phyloP scores from a whole-genome alignment of 2,329 filamentous ascomycete genomes.

The Trichoderma endophyticum region DNA sequence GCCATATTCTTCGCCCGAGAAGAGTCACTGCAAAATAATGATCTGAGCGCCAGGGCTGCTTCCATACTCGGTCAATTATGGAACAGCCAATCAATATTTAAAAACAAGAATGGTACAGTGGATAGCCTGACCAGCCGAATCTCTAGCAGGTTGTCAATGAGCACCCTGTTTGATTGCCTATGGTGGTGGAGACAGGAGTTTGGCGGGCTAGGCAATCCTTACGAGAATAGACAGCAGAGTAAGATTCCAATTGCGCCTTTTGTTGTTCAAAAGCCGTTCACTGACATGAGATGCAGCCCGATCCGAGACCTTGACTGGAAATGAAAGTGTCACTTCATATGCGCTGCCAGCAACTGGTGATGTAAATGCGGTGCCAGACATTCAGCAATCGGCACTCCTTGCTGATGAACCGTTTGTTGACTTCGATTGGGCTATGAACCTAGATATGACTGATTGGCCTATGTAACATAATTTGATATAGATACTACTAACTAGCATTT shows the following conservation, averaged over 20 bases:
- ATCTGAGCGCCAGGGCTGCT: slow-evolving; percentile 49
- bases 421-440: slow-evolving; percentile 4
- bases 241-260: background rate
- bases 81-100: slow-evolving; percentile 34
- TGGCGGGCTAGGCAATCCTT: slow-evolving; percentile 22
- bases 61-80: slow-evolving; percentile 54
- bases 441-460: slow-evolving; percentile 3
- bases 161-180: slow-evolving; percentile 52
- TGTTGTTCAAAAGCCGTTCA: too few relatives aligned
- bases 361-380: background rate
- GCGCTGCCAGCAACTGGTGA: background rate
- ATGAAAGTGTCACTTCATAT: background rate
- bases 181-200: slow-evolving; percentile 54
- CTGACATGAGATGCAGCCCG: background rate
- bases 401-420: slow-evolving; percentile 8
- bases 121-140: slow-evolving; percentile 33
- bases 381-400: background rate
- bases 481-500: background rate
- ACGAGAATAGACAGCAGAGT: slow-evolving; percentile 16
- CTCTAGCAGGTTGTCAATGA: slow-evolving; percentile 52
- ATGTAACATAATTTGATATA: background rate
- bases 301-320: background rate
- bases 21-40: slow-evolving; percentile 41
- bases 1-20: background rate
- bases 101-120: slow-evolving; percentile 4